Base-by-base conservation (phyloP, 2,329 filamentous ascomycete genomes). In the Akanthomyces lecanii region DNA sequence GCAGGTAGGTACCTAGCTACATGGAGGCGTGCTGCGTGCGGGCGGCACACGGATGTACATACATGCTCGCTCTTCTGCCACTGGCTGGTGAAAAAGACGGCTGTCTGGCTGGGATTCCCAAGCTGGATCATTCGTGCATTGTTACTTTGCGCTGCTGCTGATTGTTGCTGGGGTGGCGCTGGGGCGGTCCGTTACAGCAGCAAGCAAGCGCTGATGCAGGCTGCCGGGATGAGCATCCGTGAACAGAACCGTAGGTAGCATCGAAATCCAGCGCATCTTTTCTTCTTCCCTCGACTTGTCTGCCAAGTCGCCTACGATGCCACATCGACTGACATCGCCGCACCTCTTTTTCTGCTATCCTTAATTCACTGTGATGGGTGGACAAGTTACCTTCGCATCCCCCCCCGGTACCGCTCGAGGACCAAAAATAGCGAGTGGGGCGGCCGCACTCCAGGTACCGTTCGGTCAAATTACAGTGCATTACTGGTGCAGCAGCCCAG, bases 381-480 rank as follows among this genome's bases (percentile, higher is more conserved):
- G 8, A 33, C 30, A 33, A 33, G 5, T 5, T 33, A 33, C 30
- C 30, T 33, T 33, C 3, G 16, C 8, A 47, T 18, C 8, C 44
- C 44, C 33, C 54, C 44, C 44, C 33, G 12, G 42, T 52, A 60
- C 38, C 56, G 10, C 40, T 33, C 48, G 57, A 42, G 28, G 45
- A 40, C 57, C 57, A 60, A 60, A 40, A 60, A 60, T 60, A 51
- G 21, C 44, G 28, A 33, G 57, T 60, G 57, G 57, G 57, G 47
- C 55, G 8, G 4, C 18, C 40, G 21, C 28, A 28, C n/a, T 6
- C 33, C 47, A 60, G 50, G 58, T 61, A 61, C 58, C 48, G 58
- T 61, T 61, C 40, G 58, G 48, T 54, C 48, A 47, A 61, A 61
- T 61, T 61, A 61, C 38, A 61, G 58, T 33, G 58, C 58, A 61